Base-by-base conservation (phyloP, 2,329 filamentous ascomycete species). In the Pseudocercospora musae region DNA sequence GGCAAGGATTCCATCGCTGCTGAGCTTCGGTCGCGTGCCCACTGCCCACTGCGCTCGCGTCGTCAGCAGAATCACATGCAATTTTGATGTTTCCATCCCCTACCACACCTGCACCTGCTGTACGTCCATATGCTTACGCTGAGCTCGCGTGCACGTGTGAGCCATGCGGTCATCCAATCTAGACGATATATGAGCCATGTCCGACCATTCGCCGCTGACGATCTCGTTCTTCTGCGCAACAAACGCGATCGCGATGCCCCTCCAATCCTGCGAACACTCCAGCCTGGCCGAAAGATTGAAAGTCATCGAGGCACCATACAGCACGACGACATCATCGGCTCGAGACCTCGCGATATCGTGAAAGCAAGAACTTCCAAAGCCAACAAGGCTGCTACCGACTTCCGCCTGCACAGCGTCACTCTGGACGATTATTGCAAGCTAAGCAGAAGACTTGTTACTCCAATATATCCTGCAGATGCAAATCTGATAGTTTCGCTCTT, bases 401-500 rank as follows among this genome's bases (percentile, higher is more conserved):
- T 84, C 62, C 80, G 86, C 63, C 71, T 91, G 44, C 83, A 84
- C 58, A 83, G 86, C 66, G 88, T 90, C 15, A 88, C 87, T 0
- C 78, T 95, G 60, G 87, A 87, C 53, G 87, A 92, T 75, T 93
- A 93, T 77, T 85, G 92, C 58, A 80, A 85, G 52, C 78, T 89
- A 62, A 87, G 84, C 53, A 83, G 84, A 66, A 84, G 91, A 60
- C 75, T 88, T 13, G 90, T 92, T n/a, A 94, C 90, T 58, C 91
- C 91, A 70, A 85, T 90, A 46, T 95, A 95, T 72, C 87, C 89
- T 15, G 83, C 86, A 62, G 91, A 94, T 76, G 89, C 90, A 18
- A 88, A 84, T 67, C 78, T 90, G 31, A 93, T 95, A 57, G 87
- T 92, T 40, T 89, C 86, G 1, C 80, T 93, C 23, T 82, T 96